A percentile compares a stretch with the other conserved stretches of the same genome.
phyloP scores from a whole-genome alignment of 768 basidiomycete species.

The Fomitopsis pulvina region DNA sequence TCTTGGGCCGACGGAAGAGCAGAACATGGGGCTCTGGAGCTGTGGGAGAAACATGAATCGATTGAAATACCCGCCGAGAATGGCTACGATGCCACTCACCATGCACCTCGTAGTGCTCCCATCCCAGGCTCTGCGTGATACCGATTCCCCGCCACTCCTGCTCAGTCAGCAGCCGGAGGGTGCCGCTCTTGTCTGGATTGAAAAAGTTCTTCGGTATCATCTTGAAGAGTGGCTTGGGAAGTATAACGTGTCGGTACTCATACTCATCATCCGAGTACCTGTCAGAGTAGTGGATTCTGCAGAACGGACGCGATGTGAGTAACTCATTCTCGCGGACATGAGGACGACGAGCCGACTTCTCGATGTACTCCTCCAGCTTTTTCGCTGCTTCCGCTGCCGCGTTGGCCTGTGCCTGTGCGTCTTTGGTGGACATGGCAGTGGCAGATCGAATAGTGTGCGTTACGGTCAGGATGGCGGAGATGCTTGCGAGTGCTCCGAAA shows the following conservation, averaged over 20 bases:
- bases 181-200: conserved; percentile 62
- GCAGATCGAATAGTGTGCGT: neutral
- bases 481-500: neutral
- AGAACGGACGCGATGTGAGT: conserved; percentile 9
- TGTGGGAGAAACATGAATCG: conserved; percentile 22
- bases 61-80: neutral
- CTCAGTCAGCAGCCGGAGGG: conserved; percentile 77
- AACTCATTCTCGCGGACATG: neutral
- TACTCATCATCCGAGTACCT: conserved; percentile 88
- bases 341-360: conserved; percentile 44
- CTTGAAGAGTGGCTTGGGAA: conserved; percentile 92
- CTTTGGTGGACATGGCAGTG: conserved; percentile 1
- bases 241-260: conserved; percentile 96
- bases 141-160: conserved; percentile 95
- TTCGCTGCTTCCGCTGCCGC: conserved; percentile 3
- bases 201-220: conserved; percentile 86
- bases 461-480: neutral
- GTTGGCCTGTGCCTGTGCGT: conserved; percentile 1
- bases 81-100: conserved; percentile 38
- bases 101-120: conserved; percentile 98
- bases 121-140: conserved; percentile 92
- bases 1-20: conserved; percentile 80
- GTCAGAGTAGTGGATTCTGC: conserved; percentile 85
- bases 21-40: conserved; percentile 93
- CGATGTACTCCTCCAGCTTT: conserved; percentile 64